Evolutionary conservation across 148 eudicot genomes (phyloP).

Genomic region (Vaccinium darrowii): DNA sequence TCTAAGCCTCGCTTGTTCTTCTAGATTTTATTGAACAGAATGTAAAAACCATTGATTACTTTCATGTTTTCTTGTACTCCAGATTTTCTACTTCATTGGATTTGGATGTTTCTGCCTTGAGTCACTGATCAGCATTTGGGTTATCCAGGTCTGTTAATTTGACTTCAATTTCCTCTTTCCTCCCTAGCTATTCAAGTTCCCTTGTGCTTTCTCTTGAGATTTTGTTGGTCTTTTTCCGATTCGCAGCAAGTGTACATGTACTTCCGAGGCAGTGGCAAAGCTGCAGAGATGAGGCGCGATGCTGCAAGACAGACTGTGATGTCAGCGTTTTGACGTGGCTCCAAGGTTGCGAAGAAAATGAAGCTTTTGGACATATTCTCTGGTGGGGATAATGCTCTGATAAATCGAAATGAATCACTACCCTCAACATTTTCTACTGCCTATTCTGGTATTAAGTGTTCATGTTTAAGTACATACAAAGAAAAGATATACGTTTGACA

Average conservation of each 20-base stretch:
- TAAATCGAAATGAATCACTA: neutral
- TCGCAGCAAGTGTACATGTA: slow-evolving; percentile 67
- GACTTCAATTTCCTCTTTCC: neutral
- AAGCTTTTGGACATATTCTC: neutral
- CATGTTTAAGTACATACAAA: no score
- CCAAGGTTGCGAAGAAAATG: neutral
- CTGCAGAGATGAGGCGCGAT: slow-evolving; percentile 52
- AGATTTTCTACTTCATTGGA: slow-evolving; percentile 60
- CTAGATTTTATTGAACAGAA: neutral
- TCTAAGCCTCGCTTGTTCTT: neutral
- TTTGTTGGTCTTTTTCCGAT: neutral
- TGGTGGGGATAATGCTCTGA: slow-evolving; percentile 15
- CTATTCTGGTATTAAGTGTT: neutral
- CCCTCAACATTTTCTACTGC: neutral
- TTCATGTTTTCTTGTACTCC: neutral
- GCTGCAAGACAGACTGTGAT: slow-evolving; percentile 55
- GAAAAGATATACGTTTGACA: neutral
- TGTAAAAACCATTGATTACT: neutral
- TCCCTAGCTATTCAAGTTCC: neutral
- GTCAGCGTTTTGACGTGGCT: slow-evolving; percentile 44
- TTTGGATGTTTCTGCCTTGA: slow-evolving; percentile 55
- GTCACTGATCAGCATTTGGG: slow-evolving; percentile 64
- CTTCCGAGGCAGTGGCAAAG: slow-evolving; percentile 67
- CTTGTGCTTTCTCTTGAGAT: neutral
- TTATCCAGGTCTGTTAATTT: slow-evolving; percentile 49